Conservation (phyloP, 2,329 filamentous ascomycete species). For the Podosphaera fusca region DNA sequence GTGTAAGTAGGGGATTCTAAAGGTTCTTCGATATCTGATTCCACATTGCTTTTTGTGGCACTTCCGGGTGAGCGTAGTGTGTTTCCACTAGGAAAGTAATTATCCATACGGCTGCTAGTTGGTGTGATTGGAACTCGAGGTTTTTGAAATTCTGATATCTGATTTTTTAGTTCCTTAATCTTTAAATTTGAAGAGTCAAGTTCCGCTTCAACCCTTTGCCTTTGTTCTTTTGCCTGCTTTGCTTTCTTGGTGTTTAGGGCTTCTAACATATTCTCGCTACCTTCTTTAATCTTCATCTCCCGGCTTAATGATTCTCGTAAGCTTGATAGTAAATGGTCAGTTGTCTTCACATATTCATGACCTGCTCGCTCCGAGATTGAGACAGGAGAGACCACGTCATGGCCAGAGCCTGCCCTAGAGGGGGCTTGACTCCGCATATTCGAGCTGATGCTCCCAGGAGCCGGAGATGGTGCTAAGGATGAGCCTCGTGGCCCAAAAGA, state of each 20-base stretch:
- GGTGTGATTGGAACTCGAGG: conserved; percentile 23
- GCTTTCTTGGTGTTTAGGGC: conserved; percentile 84
- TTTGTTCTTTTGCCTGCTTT: conserved; percentile 80
- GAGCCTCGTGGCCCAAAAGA: conserved; percentile 43
- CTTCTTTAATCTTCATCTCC: conserved; percentile 93
- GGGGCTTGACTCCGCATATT: conserved; percentile 50
- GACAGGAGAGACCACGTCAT: conserved; percentile 29
- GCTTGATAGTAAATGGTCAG: conserved; percentile 51
- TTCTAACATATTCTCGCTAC: conserved; percentile 93
- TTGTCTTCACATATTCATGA: conserved; percentile 33
- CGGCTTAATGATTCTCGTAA: conserved; percentile 75
- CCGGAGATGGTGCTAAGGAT: conserved; percentile 46
- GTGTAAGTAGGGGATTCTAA: conserved; percentile 80
- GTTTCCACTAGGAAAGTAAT: conserved; percentile 20
- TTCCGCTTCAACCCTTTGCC: conserved; percentile 61
- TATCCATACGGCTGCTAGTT: conserved; percentile 28
- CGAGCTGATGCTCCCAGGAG: conserved; percentile 70
- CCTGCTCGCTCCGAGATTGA: conserved; percentile 31
- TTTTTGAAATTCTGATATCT: conserved; percentile 35
- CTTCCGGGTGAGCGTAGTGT: conserved; percentile 34
- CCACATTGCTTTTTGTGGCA: conserved; percentile 28
- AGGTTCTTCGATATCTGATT: conserved; percentile 41
- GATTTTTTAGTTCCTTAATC: conserved; percentile 36
- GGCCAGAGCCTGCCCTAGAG: conserved; percentile 37
- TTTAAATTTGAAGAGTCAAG: conserved; percentile 65